Evolutionary conservation across 768 basidiomycete genomes (phyloP), one percentile per base, ranked within the genome.

Genomic region (Naematelia encephala): DNA sequence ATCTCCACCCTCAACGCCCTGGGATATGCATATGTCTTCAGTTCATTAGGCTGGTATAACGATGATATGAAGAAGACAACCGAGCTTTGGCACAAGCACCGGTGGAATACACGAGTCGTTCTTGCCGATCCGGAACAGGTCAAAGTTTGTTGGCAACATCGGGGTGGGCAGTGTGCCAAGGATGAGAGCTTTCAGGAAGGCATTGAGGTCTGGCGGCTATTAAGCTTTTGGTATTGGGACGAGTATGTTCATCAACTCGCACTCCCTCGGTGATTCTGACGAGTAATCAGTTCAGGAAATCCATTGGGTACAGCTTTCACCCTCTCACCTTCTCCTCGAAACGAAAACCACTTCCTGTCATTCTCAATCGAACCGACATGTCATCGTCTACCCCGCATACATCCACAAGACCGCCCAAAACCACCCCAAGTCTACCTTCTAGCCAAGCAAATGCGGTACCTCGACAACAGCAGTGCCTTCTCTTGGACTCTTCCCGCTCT

Each of bases 361-460:
- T 67, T 59, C 50, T 73, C 72, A 0, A 71, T 73, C 58, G 72
- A 73, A 43, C 67, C 69, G 5, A 66, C 66, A 2, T 73, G 72
- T 51, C 60, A 57, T 11, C 48, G 62, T 14, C 60, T 68, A 28
- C 63, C 68, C 8, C 57, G 34, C 11, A 19, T 64, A 0, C 55
- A 50, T 2, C 23, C 51, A 11, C 8, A 28, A 5, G 2, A 45
- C 11, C 56, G 64, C 3, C n/a, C 58, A 4, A 28, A 56, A 16
- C 66, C 66, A 47, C 62, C 68, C 11, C 63, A 66, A 26, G 64
- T 64, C 3, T 73, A 67, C 43, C 51, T 73, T n/a, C 61, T 69
- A n/a, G 71, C 71, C 39, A 73, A 73, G 52, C 66, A 70, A 23
- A 54, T 64, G 4, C 56, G 63, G 12, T 73, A 70, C 45, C 56